Base-by-base conservation (phyloP, 257 asterid species). In the Nicotiana tabacum region DNA sequence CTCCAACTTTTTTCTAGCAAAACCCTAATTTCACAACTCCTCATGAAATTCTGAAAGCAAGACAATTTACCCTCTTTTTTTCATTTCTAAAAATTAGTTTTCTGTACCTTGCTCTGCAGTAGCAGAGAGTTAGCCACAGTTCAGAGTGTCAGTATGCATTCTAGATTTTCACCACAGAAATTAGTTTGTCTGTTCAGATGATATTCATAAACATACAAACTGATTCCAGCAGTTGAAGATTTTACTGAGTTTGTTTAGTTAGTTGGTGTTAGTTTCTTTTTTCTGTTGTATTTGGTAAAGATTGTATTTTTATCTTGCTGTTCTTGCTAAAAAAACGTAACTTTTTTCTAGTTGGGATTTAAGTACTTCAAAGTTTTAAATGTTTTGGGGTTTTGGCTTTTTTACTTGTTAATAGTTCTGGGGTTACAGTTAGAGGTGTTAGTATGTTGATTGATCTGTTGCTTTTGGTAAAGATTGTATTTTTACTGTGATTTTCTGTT, bases 11-110 rank as follows among this genome's bases (percentile, higher is more conserved):
- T 91, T 88, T 84, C 68, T 78, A 56, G 84, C 83, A 87, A 87
- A 92, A 89, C 92, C 96, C 96, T 90, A 90, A 89, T 88, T 92
- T 88, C 87, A 62, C 11, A 85, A 77, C 88, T 66, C 43, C 82
- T 85, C 85, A 68, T 80, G 35, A 46, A 83, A 77, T 84, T 29
- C 66, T 81, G 67, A 79, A 79, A 81, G 84, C 85, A 76, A 77
- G 24, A 51, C 53, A 85, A 70, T n/a, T 83, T 77, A 4, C 10
- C 64, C 67, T 27, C 9, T 62, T 74, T 66, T 84, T 83, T 87
- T 21, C 61, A 62, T 78, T 84, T 81, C 84, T 32, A 29, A 65
- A 84, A 80, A 46, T 72, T 72, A 48, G 7, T 69, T 85, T 83
- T 83, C 58, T 87, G 89, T 90, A 77, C 35, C 66, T 82, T 86